Evolutionary conservation across 108 stramenopile genomes (phyloP).

Genomic region (Skeletonema tropicum): DNA sequence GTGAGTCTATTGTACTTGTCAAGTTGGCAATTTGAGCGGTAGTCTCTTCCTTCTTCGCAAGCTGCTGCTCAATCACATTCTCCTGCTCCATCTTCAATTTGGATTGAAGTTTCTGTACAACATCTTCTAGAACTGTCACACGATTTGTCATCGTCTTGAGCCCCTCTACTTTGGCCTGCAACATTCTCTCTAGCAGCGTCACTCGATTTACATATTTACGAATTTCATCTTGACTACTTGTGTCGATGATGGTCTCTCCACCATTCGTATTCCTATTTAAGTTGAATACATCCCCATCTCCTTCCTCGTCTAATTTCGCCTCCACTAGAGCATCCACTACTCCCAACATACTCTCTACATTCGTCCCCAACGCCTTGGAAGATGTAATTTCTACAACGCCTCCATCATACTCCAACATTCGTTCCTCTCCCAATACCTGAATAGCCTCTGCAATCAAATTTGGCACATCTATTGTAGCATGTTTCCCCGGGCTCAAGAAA

Average conservation of each 20-base stretch:
- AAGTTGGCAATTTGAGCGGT: conserved; percentile 15
- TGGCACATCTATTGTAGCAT: conserved; percentile 89
- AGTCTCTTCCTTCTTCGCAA: background rate
- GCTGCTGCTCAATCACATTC: background rate
- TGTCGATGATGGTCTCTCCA: background rate
- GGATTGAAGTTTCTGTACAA: conserved; percentile 11
- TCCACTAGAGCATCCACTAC: conserved; percentile 38
- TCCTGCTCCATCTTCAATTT: background rate
- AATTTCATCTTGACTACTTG: background rate
- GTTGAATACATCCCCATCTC: background rate
- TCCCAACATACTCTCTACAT: conserved; percentile 38
- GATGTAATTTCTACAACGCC: conserved; percentile 21
- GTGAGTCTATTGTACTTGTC: conserved; percentile 9
- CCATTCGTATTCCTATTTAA: background rate
- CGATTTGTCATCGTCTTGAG: conserved; percentile 37
- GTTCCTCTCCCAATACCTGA: conserved; percentile 53
- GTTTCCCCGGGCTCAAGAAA: conserved; percentile 88
- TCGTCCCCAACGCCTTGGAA: conserved; percentile 37
- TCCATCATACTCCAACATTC: conserved; percentile 34
- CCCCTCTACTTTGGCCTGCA: conserved; percentile 23
- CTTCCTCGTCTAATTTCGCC: conserved; percentile 10
- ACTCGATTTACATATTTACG: conserved; percentile 29
- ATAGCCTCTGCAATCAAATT: conserved; percentile 78
- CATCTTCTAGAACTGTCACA: conserved; percentile 27
- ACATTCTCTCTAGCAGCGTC: conserved; percentile 22